These are phyloP conservation scores for Yamadazyma atmosphaerica DNA, from an alignment of 1,139 yeast genomes.

Conservation along the genomic window DNA sequence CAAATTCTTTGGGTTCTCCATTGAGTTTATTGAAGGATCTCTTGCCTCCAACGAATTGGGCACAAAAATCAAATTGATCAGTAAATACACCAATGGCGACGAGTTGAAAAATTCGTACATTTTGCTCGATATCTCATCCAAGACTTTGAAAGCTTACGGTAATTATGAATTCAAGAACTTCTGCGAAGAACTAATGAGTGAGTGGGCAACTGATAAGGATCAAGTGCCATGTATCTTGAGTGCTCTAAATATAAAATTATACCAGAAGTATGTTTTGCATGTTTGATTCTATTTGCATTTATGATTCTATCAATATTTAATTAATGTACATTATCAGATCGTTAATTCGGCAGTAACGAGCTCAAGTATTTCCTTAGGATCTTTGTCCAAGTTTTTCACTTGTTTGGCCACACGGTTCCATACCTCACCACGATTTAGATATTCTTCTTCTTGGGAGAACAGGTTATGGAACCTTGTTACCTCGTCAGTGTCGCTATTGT, in stretches of 20 bases:
- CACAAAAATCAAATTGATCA: slow-evolving; percentile 60
- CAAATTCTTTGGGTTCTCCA: slow-evolving; percentile 67
- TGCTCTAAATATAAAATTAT: slow-evolving; percentile 68
- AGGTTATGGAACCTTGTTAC: slow-evolving; percentile 17
- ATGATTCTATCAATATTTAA: not conserved
- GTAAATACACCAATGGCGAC: slow-evolving; percentile 44
- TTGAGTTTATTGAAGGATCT: slow-evolving; percentile 67
- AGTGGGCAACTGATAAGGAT: slow-evolving; percentile 68
- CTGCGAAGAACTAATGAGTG: slow-evolving; percentile 58
- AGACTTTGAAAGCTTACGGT: slow-evolving; percentile 43
- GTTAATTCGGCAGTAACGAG: slow-evolving; percentile 19
- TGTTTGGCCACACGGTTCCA: slow-evolving; percentile 56
- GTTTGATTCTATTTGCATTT: slow-evolving; percentile 2
- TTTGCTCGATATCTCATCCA: slow-evolving; percentile 37
- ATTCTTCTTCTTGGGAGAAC: slow-evolving; percentile 33
- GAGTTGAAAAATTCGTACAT: slow-evolving; percentile 29
- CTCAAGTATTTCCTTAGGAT: slow-evolving; percentile 36
- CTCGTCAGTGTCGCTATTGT: slow-evolving; percentile 20
- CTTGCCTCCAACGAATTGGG: slow-evolving; percentile 51
- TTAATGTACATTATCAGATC: slow-evolving; percentile 4
- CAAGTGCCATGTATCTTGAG: slow-evolving; percentile 82
- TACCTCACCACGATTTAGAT: slow-evolving; percentile 56
- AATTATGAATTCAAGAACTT: slow-evolving; percentile 44
- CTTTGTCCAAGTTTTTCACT: slow-evolving; percentile 38
- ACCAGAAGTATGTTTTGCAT: slow-evolving; percentile 33